Evolutionary conservation across 495 filamentous ascomycete species (phyloP), one percentile per base, ranked within the genome.

Genomic region (Penicillium daleae): DNA sequence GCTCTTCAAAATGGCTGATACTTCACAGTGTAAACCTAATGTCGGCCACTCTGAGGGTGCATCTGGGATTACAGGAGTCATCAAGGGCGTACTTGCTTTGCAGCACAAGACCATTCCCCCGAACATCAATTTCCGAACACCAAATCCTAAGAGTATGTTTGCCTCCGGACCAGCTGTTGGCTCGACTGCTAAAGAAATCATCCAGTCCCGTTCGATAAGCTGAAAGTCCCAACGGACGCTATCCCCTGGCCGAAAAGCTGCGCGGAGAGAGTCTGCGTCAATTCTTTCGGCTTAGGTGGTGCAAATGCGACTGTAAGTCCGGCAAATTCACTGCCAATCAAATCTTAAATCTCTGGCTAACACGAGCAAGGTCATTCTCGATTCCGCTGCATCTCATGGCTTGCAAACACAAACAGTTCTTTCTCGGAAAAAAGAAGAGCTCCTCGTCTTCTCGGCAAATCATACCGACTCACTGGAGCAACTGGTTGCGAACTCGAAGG

Each of bases 41-140:
- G 61, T 85, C 53, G 84, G 85, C 0, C 84, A 86, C 61, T 61
- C 66, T 8, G 84, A 84, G 63, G 84, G 77, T 3, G 77, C 82
- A 6, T 80, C 82, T 1, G 87, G 83, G 7, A 51, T 89, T 33
- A 85, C 86, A 2, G 81, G 80, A 2, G 29, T 89, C 0, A 73
- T 90, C 13, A 89, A 89, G 70, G 76, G 79, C 0, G 74, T 82
- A 1, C 63, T 85, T 29, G 75, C 82, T 17, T 71, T 90, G 44
- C 78, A 83, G 56, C 72, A 85, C 57, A 66, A 60, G 5, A 61
- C 66, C 0, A 77, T 88, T 10, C 81, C 82, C 0, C 85, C 87
- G 0, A 90, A 87, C 55, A 69, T 71, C 50, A 60, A 69, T 6
- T 72, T 74, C 33, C 52, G 26, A 0, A 64, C 42, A 26, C 66